Base-by-base conservation (phyloP, 768 basidiomycete species). In the Tylopilus intermedius region DNA sequence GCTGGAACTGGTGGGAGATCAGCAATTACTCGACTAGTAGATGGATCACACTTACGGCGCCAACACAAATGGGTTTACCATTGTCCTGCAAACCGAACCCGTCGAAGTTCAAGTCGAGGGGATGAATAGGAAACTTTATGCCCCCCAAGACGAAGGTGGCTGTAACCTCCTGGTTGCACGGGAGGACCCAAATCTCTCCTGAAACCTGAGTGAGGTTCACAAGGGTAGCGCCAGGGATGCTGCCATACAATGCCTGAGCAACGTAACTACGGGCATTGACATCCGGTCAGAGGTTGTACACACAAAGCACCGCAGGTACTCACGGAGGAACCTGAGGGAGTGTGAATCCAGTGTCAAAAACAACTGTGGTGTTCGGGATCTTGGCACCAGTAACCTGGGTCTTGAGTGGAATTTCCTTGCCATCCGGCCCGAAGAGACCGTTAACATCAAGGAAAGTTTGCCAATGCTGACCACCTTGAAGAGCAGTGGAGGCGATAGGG, bases 261-360 rank as follows among this genome's bases (percentile, higher is more conserved):
- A 86, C 72, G 40, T 60, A 48, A 50, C 81, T 80, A 63, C 9
- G 48, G n/a, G 46, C 41, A 24, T 24, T 24, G 24, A 24, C 24
- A 32, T 3, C 46, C 48, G n/a, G 46, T 58, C 53, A 56, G 59
- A 61, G 27, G 44, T 53, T 38, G 55, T 53, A 29, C 45, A 48
- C 45, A 60, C 35, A 58, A 27, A 26, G 50, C 18, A 39, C 15
- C 3, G 10, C 18, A 45, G 2, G 10, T n/a, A 29, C 72, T 43
- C 63, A 80, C 79, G 70, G 57, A 47, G 82, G 74, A 37, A 86
- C 74, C 62, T 87, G 86, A 11, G 83, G 78, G 2, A 87, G 70
- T 0, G 83, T 76, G 64, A 84, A 88, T 0, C 88, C 87, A 4
- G 83, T 82, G 62, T 90, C 88, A 29, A 88, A 70, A 3, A 89